phyloP scores from a whole-genome alignment of 192 early-diverging fungal genomes.

The Umbelopsis vinacea region DNA sequence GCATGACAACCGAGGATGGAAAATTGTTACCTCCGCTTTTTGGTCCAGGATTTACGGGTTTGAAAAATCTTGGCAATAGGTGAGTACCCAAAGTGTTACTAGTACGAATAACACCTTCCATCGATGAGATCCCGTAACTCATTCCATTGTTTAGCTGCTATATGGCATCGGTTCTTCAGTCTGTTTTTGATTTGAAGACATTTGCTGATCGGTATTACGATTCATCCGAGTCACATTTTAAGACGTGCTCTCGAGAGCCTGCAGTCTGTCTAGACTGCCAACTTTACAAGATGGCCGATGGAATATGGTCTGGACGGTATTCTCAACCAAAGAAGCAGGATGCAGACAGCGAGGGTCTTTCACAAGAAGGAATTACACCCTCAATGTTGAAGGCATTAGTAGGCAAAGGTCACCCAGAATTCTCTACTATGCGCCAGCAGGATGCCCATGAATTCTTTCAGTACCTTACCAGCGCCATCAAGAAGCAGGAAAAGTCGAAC shows the following conservation, averaged over 20 bases:
- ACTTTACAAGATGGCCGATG: slow-evolving; percentile 89
- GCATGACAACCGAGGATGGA: slow-evolving; percentile 97
- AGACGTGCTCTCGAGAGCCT: slow-evolving; percentile 56
- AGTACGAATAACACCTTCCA: too few relatives aligned
- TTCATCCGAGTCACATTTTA: slow-evolving; percentile 51
- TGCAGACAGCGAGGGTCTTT: slow-evolving; percentile 45
- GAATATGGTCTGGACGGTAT: slow-evolving; percentile 88
- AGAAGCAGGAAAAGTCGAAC: slow-evolving; percentile 75
- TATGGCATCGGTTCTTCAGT: slow-evolving; percentile 93
- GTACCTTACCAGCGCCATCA: slow-evolving; percentile 72
- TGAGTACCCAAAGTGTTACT: slow-evolving; percentile 28
- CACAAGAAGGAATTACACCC: slow-evolving; percentile 86
- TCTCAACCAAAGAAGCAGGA: slow-evolving; percentile 51
- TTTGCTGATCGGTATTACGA: slow-evolving; percentile 68
- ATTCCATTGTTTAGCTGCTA: slow-evolving; percentile 73
- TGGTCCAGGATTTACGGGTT: slow-evolving; percentile 90
- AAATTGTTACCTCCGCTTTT: slow-evolving; percentile 80
- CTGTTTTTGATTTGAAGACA: slow-evolving; percentile 75
- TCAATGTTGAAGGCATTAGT: slow-evolving; percentile 90
- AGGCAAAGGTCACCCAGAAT: slow-evolving; percentile 91
- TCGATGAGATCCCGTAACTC: too few relatives aligned
- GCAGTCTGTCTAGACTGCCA: slow-evolving; percentile 90
- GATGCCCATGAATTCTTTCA: slow-evolving; percentile 96
- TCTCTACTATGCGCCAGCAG: slow-evolving; percentile 97
- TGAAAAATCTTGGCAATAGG: slow-evolving; percentile 96